Conservation (phyloP, 169 alveolate species). For the Cryptosporidium sp. region DNA sequence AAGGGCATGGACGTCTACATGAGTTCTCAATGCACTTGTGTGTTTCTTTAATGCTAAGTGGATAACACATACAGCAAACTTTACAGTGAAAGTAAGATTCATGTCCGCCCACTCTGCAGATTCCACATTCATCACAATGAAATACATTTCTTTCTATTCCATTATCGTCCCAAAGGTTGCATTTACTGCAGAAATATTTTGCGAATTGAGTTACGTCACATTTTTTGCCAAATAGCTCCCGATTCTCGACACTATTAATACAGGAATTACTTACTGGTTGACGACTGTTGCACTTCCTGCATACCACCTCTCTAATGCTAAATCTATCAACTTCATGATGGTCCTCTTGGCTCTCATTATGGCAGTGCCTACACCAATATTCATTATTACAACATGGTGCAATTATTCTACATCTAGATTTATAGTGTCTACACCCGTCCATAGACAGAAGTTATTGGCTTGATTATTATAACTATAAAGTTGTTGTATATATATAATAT, state of each 20-base stretch:
- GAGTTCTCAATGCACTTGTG: conserved; percentile 81
- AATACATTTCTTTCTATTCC: conserved; percentile 80
- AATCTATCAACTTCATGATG: conserved; percentile 78
- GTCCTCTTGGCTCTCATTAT: conserved; percentile 75
- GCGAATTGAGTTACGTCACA: conserved; percentile 74
- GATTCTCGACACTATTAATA: background rate
- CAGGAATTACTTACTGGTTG: conserved; percentile 75
- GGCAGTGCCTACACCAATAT: conserved; percentile 82
- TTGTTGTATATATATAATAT: background rate
- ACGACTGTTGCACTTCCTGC: conserved; percentile 72
- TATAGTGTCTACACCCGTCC: conserved; percentile 76
- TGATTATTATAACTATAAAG: too few species aligned
- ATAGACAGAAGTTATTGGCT: background rate
- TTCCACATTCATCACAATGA: conserved; percentile 87
- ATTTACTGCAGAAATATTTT: conserved; percentile 74
- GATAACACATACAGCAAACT: conserved; percentile 80
- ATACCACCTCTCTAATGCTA: conserved; percentile 75
- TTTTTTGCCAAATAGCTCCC: background rate
- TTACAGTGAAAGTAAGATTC: conserved; percentile 85
- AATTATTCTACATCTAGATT: conserved; percentile 40
- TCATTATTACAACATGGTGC: conserved; percentile 74
- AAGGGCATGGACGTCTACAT: conserved; percentile 79
- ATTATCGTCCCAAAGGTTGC: conserved; percentile 82
- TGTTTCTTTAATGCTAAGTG: conserved; percentile 58
- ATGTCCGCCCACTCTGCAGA: conserved; percentile 85